Evolutionary conservation across 2,329 filamentous ascomycete genomes (phyloP).

Genomic region (Setomelanomma holmii): DNA sequence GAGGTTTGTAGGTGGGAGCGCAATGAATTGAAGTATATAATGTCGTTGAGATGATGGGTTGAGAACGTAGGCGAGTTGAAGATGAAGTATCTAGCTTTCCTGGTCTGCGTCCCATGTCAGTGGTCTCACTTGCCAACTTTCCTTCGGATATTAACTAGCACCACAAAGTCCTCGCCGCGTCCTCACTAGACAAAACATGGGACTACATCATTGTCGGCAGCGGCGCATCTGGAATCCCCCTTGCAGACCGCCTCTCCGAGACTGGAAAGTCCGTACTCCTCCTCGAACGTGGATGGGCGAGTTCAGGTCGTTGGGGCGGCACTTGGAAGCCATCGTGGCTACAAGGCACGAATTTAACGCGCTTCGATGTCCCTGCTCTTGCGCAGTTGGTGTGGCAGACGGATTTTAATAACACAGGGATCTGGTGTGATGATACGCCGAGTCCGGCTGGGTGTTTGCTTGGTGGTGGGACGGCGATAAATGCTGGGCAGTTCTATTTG

Average conservation of each 20-base stretch:
- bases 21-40: background rate
- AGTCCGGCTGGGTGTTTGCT: conserved; percentile 72
- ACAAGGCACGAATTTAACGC: conserved; percentile 64
- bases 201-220: conserved; percentile 68
- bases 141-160: background rate
- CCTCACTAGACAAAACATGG: conserved; percentile 51
- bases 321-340: conserved; percentile 65
- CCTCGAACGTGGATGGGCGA: conserved; percentile 52
- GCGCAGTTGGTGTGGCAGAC: conserved; percentile 70
- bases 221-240: conserved; percentile 64
- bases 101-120: too few relatives aligned
- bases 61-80: too few relatives aligned
- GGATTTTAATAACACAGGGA: conserved; percentile 60
- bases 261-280: conserved; percentile 67
- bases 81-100: background rate
- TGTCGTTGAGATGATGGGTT: too few relatives aligned
- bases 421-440: conserved; percentile 65
- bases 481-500: conserved; percentile 68
- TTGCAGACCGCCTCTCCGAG: conserved; percentile 64
- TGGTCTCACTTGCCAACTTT: background rate
- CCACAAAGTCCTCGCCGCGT: background rate
- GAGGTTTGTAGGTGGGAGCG: background rate
- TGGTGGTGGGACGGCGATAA: conserved; percentile 70
- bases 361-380: conserved; percentile 72
- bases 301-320: conserved; percentile 68